Base-by-base conservation (phyloP, 306 rosid species). In the Cucurbita argyrosperma region DNA sequence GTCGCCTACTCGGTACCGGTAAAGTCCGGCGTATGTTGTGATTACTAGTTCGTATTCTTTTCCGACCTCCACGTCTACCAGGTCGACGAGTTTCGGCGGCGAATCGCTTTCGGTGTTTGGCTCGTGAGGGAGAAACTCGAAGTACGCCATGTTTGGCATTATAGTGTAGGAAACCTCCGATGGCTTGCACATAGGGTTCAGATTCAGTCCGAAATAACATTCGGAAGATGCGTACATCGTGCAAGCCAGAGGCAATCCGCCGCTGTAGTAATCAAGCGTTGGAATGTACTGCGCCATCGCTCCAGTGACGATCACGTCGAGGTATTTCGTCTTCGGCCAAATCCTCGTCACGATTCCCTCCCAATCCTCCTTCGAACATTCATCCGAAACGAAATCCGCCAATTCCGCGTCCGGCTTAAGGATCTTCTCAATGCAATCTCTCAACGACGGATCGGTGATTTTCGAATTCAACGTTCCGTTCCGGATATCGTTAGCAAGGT, bases 111-210 rank as follows among this genome's bases (percentile, higher is more conserved):
- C 19, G 3, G 77, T 54, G 55, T 72, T 78, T 0, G 87, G 84
- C 0, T 85, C 85, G 76, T 79, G 84, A 4, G 89, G 89, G 1
- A 86, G 77, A 56, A 86, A 86, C 74, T 86, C 90, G 52, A 86
- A 86, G 65, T 86, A 86, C 8, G 90, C 90, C 90, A 86, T 86
- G 81, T 83, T 86, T 39, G 90, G 90, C 90, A 86, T 86, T n/a
- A 86, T 86, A 4, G 90, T 83, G 80, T 83, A 83, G 1, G 85
- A 81, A 52, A 86, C 90, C 15, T 86, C 81, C 0, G 84, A 79
- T 0, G 90, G 90, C 13, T 79, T 83, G 56, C 82, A 77, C 90
- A 86, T 86, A 11, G 90, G 90, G 76, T 83, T 86, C 4, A 86
- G 82, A 54, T 86, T 86, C 35, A 86, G 74, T 4, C 90, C 90